Base-by-base conservation (phyloP, 108 stramenopile species). In the Asterionellopsis glacialis region DNA sequence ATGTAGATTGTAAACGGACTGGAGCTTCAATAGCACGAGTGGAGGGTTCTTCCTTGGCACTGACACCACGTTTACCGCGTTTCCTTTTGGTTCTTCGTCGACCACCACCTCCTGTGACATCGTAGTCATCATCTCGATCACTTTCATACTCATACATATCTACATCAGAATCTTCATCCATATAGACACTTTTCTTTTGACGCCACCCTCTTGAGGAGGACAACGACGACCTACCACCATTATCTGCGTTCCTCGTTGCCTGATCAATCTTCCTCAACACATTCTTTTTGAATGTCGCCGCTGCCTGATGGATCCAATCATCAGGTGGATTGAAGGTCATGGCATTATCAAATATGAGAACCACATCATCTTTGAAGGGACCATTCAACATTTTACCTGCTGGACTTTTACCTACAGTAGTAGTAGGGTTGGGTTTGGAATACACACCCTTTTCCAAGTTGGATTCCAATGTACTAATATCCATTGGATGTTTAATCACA, bases 401-500 rank as follows among this genome's bases (percentile, higher is more conserved):
- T 0, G 83, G 71, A 45, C 66, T 66, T 26, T 67, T 62, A 1
- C 70, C 80, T 12, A 41, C 39, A 7, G 70, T 41, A 13, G 60
- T 52, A 19, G 52, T 72, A n/a, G 90, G 86, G 9, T 66, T 81
- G 52, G 84, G 72, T 9, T 59, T 74, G 13, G 81, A 80, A 72
- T 97, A 99, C 9, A 73, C 59, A 9, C 94, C 95, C 19, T 75
- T 68, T 42, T 91, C 80, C 9, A 97, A 77, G 50, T 91, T 81
- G 23, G 67, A 56, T 43, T 72, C 50, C 40, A 94, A 54, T 0
- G 96, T 98, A 11, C 85, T 81, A n/a, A 98, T 62, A 67, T 98
- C 98, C 98, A 98, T 98, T 1, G 98, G 96, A 49, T 75, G 54
- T 67, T 89, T 91, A 54, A 95, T 68, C n/a, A 93, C 80, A 11